phyloP scores from a whole-genome alignment of 192 early-diverging fungal species.

The Umbelopsis sp. region DNA sequence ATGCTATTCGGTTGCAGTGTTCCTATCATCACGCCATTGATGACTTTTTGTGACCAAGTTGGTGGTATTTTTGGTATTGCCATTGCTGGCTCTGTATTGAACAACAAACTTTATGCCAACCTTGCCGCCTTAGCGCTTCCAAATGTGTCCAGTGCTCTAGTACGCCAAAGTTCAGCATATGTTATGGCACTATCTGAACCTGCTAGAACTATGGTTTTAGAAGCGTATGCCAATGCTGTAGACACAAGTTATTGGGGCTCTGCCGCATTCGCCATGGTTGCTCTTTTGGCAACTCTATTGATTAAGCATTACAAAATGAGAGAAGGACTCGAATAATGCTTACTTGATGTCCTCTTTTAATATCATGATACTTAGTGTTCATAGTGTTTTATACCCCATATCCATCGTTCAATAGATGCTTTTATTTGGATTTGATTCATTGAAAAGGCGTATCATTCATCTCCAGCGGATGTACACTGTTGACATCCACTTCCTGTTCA shows the following conservation, averaged over 20 bases:
- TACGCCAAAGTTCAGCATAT: constrained; percentile 33
- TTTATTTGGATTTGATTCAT: too few species aligned
- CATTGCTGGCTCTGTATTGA: constrained; percentile 69
- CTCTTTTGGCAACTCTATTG: constrained; percentile 22
- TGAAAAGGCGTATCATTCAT: too few species aligned
- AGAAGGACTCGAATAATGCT: not conserved
- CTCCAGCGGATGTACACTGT: not conserved
- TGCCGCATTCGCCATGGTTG: constrained; percentile 25
- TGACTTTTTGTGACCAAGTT: constrained; percentile 40
- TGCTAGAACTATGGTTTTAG: constrained; percentile 13
- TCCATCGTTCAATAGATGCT: too few species aligned
- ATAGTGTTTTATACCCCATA: not conserved
- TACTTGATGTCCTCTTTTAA: not conserved
- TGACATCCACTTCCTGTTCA: too few species aligned
- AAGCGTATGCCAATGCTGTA: constrained; percentile 33
- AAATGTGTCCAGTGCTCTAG: constrained; percentile 19
- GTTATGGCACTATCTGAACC: constrained; percentile 20
- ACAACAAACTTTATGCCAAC: constrained; percentile 45
- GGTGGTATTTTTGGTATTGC: constrained; percentile 50
- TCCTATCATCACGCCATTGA: constrained; percentile 34
- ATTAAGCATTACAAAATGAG: constrained; percentile 36
- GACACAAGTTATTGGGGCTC: constrained; percentile 32
- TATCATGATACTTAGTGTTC: not conserved
- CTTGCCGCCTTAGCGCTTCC: constrained; percentile 24
- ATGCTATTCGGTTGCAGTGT: constrained; percentile 21